Base-by-base conservation (phyloP, 345 rosid genomes). In the Syzygium aromaticum region DNA sequence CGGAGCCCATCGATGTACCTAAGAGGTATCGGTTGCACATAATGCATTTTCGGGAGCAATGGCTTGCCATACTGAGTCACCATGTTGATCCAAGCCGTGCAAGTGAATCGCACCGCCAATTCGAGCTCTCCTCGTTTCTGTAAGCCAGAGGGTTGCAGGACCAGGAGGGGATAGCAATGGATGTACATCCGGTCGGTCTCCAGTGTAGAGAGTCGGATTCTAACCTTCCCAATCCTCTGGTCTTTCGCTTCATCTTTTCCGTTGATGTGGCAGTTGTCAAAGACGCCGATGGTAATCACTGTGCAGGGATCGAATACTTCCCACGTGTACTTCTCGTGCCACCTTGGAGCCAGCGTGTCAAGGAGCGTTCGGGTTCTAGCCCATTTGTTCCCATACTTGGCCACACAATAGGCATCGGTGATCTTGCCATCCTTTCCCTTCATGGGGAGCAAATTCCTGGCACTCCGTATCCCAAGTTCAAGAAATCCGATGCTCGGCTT, bases 321-420 rank as follows among this genome's bases (percentile, higher is more conserved):
- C 99, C 99, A 98, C 17, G 98, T 98, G 86, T 96, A 98, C 85
- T 94, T 98, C 94, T 96, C 99, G 53, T 98, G 94, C 99, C 99
- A 98, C 88, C 90, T 89, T 46, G 99, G 99, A 11, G 87, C 85
- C 90, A 96, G 90, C 6, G 96, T 95, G 86, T 96, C 96, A 6
- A 98, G 94, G 56, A 98, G 94, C 11, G 99, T 98, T 86, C 99
- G 94, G 14, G 99, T 98, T 19, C 99, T 93, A 86, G 96, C 91
- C 99, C 99, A 98, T 89, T 98, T 98, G 93, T 94, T 96, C 57
- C 99, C 99, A 57, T 98, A 96, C 90, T 98, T 98, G 5, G 98
- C 99, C 80, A 96, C 98, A 85, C 99, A 96, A 84, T 98, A 98
- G 1, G 99, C 96, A 90, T 96, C 99, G 5, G 98, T 95, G 83